Evolutionary conservation across 306 rosid genomes (phyloP).

Genomic region (Mimosa pudica): DNA sequence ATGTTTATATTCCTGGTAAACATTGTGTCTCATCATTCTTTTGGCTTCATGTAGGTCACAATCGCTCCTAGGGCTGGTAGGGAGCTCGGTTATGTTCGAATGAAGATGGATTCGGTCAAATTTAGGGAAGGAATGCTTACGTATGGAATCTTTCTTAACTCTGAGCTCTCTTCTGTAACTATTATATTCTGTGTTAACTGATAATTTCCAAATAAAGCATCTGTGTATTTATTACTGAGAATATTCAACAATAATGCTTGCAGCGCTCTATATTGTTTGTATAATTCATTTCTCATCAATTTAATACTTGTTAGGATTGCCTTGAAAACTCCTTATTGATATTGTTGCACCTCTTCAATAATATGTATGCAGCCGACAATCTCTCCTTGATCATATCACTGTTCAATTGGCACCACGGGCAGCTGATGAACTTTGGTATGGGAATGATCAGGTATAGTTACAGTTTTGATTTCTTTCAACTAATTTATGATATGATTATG

Average conservation of each 20-base stretch:
- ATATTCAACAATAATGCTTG: constrained; percentile 16
- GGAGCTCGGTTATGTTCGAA: constrained; percentile 94
- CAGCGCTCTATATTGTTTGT: neutral
- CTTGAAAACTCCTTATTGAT: neutral
- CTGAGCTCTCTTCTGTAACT: constrained; percentile 14
- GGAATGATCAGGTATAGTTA: constrained; percentile 66
- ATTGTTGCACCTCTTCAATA: constrained; percentile 29
- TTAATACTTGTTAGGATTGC: no score
- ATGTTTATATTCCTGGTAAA: neutral
- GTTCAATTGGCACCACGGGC: constrained; percentile 98
- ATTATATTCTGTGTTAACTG: constrained; percentile 27
- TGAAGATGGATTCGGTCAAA: constrained; percentile 79
- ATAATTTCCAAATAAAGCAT: constrained; percentile 22
- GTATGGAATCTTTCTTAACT: constrained; percentile 50
- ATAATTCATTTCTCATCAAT: no score
- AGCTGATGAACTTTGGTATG: constrained; percentile 92
- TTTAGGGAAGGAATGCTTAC: constrained; percentile 86
- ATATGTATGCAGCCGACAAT: constrained; percentile 76
- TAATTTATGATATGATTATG: constrained; percentile 6
- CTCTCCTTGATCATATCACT: constrained; percentile 90
- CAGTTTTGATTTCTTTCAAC: neutral
- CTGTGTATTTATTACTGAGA: constrained; percentile 31
- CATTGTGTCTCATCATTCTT: constrained; percentile 17
- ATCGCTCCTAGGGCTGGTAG: constrained; percentile 99
- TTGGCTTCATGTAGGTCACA: constrained; percentile 67